Conservation (phyloP, 140 eudicot species). For the Oenanthe javanica region DNA sequence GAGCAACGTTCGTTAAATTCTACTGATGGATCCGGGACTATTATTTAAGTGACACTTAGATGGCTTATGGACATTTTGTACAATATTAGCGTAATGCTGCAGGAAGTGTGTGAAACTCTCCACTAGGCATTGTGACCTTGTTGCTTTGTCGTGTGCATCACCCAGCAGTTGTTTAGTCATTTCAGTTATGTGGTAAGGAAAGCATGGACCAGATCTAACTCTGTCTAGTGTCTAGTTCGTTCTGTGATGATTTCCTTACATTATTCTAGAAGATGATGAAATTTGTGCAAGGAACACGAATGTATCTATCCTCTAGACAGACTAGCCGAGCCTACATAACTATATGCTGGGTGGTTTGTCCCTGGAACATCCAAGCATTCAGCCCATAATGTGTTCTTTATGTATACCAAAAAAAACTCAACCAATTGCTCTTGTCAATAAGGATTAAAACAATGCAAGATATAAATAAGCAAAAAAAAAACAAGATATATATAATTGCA, state of each 20-base stretch:
- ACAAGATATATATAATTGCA: neutral
- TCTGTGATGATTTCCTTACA: too few species aligned
- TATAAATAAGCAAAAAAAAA: neutral
- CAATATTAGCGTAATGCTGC: neutral
- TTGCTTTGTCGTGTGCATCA: neutral
- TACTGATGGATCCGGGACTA: too few species aligned
- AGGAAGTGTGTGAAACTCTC: neutral
- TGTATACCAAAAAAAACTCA: neutral
- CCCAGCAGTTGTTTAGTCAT: neutral
- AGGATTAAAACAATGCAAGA: neutral
- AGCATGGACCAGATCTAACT: conserved; percentile 7
- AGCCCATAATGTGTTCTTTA: neutral
- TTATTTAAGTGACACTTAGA: too few species aligned
- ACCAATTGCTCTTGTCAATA: neutral
- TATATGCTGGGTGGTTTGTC: conserved; percentile 5
- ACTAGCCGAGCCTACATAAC: neutral
- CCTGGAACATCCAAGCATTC: neutral
- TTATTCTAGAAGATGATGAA: neutral
- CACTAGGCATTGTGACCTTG: neutral
- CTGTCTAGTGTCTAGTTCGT: neutral
- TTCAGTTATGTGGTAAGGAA: neutral
- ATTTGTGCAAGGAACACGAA: neutral
- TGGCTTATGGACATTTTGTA: neutral
- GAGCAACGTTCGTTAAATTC: too few species aligned
- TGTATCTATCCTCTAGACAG: conserved; percentile 2